These are phyloP conservation scores for Ogataea polymorpha DNA, from an alignment of 805 yeast genomes.

Conservation along the genomic window DNA sequence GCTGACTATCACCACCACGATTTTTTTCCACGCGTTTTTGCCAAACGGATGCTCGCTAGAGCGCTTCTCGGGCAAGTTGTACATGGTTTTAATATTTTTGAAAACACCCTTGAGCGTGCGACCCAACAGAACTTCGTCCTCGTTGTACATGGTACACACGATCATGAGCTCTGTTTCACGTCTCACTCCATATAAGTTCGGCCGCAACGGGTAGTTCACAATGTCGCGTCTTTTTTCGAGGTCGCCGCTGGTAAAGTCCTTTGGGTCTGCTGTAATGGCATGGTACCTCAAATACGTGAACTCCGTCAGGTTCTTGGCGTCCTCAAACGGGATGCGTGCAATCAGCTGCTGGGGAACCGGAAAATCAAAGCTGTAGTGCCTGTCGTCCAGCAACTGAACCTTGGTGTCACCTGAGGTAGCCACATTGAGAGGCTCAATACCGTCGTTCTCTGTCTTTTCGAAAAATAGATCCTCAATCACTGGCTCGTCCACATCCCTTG, in stretches of 20 bases:
- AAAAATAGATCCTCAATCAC: conserved; percentile 19
- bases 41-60: conserved; percentile 75
- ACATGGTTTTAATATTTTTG: conserved; percentile 76
- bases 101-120: conserved; percentile 87
- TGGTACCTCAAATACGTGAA: conserved; percentile 85
- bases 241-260: conserved; percentile 54
- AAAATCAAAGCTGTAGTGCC: conserved; percentile 74
- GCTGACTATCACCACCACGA: conserved; percentile 81
- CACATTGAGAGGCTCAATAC: conserved; percentile 18
- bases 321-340: conserved; percentile 42
- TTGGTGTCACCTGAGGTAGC: conserved; percentile 32
- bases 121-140: conserved; percentile 77
- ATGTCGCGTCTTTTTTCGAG: conserved; percentile 41
- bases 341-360: conserved; percentile 70
- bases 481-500: conserved; percentile 31
- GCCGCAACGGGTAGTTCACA: conserved; percentile 53
- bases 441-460: conserved; percentile 12
- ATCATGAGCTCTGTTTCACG: conserved; percentile 83
- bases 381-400: conserved; percentile 59
- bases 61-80: conserved; percentile 40
- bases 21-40: conserved; percentile 87
- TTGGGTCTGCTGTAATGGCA: conserved; percentile 91
- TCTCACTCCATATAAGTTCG: conserved; percentile 66
- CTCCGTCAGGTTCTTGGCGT: conserved; percentile 38
- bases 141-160: conserved; percentile 90